These are phyloP conservation scores for Mucor mucedo DNA, from an alignment of 371 early-diverging fungal species.

Conservation along the genomic window DNA sequence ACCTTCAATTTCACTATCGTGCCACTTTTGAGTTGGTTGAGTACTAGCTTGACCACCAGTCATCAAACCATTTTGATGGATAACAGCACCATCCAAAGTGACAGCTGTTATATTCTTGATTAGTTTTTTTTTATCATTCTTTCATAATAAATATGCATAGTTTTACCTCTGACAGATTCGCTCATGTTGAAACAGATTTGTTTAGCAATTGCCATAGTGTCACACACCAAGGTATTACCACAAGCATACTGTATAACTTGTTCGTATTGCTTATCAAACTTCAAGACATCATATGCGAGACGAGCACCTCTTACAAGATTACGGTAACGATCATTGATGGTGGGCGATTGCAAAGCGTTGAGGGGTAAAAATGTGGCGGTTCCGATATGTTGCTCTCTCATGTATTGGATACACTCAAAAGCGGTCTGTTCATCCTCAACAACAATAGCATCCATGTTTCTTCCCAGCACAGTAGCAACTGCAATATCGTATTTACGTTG, in stretches of 20 bases:
- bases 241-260: conserved; percentile 88
- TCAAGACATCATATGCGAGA: conserved; percentile 87
- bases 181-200: conserved; percentile 81
- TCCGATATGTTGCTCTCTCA: conserved; percentile 93
- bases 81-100: conserved; percentile 91
- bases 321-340: conserved; percentile 83
- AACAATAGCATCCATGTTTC: conserved; percentile 81
- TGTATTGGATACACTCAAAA: conserved; percentile 84
- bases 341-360: conserved; percentile 74
- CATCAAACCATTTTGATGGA: conserved; percentile 96
- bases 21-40: conserved; percentile 75
- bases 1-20: conserved; percentile 78
- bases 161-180: conserved; percentile 78
- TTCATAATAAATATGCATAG: too few relatives aligned
- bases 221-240: conserved; percentile 89
- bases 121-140: too few relatives aligned
- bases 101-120: conserved; percentile 60
- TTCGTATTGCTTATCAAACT: conserved; percentile 81
- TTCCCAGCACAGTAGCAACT: conserved; percentile 78
- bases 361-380: conserved; percentile 96
- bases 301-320: conserved; percentile 77
- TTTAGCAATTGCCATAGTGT: conserved; percentile 84
- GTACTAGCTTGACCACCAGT: conserved; percentile 78
- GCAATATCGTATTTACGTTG: conserved; percentile 93
- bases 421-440: conserved; percentile 81